Base-by-base conservation (phyloP, 768 basidiomycete genomes). In the Pulveroboletus sp. region DNA sequence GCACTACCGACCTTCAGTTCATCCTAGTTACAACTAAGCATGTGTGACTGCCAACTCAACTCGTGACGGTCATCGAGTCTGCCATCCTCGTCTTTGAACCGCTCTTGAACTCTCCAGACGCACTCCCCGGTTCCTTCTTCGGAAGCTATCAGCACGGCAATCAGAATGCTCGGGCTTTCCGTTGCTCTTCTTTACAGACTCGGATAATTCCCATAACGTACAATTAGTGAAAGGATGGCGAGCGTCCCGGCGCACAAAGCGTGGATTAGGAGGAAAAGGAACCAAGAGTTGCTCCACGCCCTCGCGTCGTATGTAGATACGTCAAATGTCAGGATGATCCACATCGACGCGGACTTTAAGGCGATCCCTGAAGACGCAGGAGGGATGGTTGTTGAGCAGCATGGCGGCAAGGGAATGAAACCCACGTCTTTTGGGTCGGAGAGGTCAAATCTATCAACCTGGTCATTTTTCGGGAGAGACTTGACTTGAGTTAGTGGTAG, bases 11-110 rank as follows among this genome's bases (percentile, higher is more conserved):
- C 13, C 18, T 32, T 27, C 8, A 18, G 8, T 28, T n/a, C 24
- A n/a, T 41, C 28, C 1, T 18, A 8, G 17, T 28, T 21, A 26
- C 31, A 8, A 6, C 13, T 5, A 17, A 13, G 11, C 45, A 3
- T 32, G 13, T 10, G 32, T 5, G 21, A 41, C 21, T 3, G 7
- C 8, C 14, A 13, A 11, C 13, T 7, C 30, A 27, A 31, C 32
- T 11, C 42, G 76, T 77, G 76, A 54, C 75, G 8, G 66, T 78
- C 50, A 76, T 73, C 32, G 76, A 78, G 62, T 66, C 74, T 30
- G 71, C 69, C 18, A 68, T 60, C 44, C 61, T 79, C 39, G 60
- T 59, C 17, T 59, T 77, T 48, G 55, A 65, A 32, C 58, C 61
- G 8, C 67, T 71, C 0, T 48, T 69, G 44, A 61, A 61, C 38